Base-by-base conservation (phyloP, 306 rosid genomes). In the Cucurbita ficifolia region DNA sequence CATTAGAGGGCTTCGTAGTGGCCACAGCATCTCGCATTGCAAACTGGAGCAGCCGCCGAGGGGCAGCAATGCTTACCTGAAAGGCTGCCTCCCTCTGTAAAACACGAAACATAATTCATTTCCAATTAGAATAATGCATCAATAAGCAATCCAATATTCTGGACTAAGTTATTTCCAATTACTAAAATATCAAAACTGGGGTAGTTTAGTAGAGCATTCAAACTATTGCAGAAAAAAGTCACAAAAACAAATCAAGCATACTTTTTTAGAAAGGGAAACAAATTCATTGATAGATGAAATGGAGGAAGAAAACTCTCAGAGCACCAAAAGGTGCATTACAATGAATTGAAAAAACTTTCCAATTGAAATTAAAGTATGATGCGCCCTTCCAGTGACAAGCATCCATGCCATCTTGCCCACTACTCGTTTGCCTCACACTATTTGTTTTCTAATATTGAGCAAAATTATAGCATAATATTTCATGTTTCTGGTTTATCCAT, bases 11-110 rank as follows among this genome's bases (percentile, higher is more conserved):
- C 79, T 85, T 84, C 6, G 86, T 80, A 63, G 93, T 87, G 40
- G 86, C 90, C 73, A 90, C 88, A 9, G 96, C 96, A 83, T 90
- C 98, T 52, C 98, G 90, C 75, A 92, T 89, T 1, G 96, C 98
- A 88, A 86, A 90, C 29, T 92, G 98, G 70, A 90, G 98, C 75
- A 90, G 80, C 67, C 96, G 81, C 14, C 96, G 80, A 40, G 96
- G 88, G 75, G 96, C 98, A 81, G 83, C 85, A 76, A 82, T 71
- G 36, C 80, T 88, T 61, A 67, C 63, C 51, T 72, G 76, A 72
- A 54, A 72, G 21, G 64, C 36, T 18, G 63, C 61, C 38, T 72
- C 76, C 64, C 86, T 86, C 99, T 91, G 89, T 50, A 45, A 78
- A 72, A 68, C 82, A 75, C 48, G 67, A 79, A 57, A 75, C 55